Evolutionary conservation across 768 basidiomycete genomes (phyloP).

Genomic region (Pleurotus tuoliensis): DNA sequence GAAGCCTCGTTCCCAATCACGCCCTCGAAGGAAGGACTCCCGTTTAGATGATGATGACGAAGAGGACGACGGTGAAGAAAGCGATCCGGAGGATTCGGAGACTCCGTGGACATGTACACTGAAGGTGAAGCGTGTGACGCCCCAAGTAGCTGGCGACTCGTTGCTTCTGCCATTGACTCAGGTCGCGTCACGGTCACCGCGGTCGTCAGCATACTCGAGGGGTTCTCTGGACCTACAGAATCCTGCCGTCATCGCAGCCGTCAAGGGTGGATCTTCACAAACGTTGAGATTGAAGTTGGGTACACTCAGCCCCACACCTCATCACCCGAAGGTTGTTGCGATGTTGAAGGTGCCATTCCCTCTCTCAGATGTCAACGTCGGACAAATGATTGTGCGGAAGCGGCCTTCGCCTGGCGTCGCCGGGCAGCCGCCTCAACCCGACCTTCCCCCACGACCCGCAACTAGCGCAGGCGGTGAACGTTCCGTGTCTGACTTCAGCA

Average conservation of each 20-base stretch:
- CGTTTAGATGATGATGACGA: conserved; percentile 10
- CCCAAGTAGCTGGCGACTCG: background rate
- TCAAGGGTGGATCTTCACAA: background rate
- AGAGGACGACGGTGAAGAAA: conserved; percentile 67
- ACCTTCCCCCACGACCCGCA: background rate
- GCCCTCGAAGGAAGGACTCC: background rate
- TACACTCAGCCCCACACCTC: conserved; percentile 86
- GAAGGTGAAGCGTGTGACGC: conserved; percentile 47
- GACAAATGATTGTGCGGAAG: conserved; percentile 48
- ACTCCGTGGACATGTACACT: conserved; percentile 94
- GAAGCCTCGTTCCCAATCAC: background rate
- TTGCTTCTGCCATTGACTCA: conserved; percentile 8
- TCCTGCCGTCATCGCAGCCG: background rate
- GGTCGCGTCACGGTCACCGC: conserved; percentile 10
- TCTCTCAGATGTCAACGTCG: conserved; percentile 77
- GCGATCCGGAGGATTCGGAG: conserved; percentile 94
- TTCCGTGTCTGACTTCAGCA: background rate
- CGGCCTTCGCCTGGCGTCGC: conserved; percentile 36
- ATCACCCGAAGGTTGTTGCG: conserved; percentile 93
- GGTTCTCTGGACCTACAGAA: background rate
- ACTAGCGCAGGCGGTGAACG: background rate
- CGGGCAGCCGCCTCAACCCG: conserved; percentile 20
- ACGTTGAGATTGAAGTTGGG: conserved; percentile 39
- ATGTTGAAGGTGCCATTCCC: conserved; percentile 90
- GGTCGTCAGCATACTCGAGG: conserved; percentile 13